These are phyloP conservation scores for Helichrysum umbraculigerum DNA, from an alignment of 129 eudicot species.

Conservation along the genomic window DNA sequence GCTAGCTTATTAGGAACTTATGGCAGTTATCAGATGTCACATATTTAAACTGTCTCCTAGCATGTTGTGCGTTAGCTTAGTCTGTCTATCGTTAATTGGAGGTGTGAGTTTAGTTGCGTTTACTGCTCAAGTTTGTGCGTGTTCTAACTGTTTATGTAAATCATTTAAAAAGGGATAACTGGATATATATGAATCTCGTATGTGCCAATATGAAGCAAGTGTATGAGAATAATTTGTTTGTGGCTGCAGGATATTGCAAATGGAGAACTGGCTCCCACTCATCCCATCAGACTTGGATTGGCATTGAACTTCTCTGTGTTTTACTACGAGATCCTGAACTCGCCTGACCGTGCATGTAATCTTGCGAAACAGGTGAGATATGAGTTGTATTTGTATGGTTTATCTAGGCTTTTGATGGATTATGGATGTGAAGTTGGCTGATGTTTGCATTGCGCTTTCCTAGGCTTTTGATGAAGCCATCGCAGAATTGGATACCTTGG, in stretches of 20 bases:
- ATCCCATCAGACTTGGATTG: slow-evolving; percentile 83
- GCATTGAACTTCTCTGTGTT: slow-evolving; percentile 87
- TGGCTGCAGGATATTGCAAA: slow-evolving; percentile 77
- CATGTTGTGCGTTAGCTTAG: neutral
- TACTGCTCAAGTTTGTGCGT: slow-evolving; percentile 2
- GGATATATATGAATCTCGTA: neutral
- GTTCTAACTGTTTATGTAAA: neutral
- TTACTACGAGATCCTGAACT: slow-evolving; percentile 77
- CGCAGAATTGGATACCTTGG: slow-evolving; percentile 82
- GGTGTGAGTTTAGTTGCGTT: neutral
- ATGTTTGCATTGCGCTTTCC: slow-evolving; percentile 15
- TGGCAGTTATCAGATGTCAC: neutral
- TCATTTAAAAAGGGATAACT: neutral
- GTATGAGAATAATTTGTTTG: slow-evolving; percentile 13
- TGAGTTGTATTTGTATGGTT: neutral
- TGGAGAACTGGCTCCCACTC: slow-evolving; percentile 77
- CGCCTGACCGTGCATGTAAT: slow-evolving; percentile 85
- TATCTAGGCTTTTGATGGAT: too few relatives aligned
- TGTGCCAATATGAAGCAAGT: neutral
- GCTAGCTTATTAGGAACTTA: too few relatives aligned
- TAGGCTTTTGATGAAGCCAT: slow-evolving; percentile 92
- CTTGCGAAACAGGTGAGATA: slow-evolving; percentile 82
- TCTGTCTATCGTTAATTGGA: neutral
- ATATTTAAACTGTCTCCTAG: neutral
- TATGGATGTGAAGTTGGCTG: slow-evolving; percentile 20